phyloP scores from a whole-genome alignment of 148 eudicot genomes.

The Fagopyrum esculentum region DNA sequence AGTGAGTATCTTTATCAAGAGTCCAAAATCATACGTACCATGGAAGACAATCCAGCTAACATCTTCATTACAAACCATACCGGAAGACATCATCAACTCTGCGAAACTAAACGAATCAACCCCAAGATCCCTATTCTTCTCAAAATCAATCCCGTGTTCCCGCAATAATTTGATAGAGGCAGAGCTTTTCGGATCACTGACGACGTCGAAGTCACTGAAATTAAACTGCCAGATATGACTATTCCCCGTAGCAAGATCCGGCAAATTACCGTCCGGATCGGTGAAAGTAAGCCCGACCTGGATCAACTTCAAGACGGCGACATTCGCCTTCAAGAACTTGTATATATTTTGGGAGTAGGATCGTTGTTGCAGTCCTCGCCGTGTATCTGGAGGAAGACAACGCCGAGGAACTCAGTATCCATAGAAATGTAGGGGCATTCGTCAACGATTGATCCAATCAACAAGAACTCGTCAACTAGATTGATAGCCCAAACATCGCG shows the following conservation, averaged over 20 bases:
- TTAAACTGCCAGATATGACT: conserved; percentile 23
- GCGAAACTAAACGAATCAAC: conserved; percentile 7
- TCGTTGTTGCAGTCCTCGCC: not conserved
- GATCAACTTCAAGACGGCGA: conserved; percentile 15
- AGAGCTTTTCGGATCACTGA: not conserved
- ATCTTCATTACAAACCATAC: not conserved
- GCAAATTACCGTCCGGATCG: conserved; percentile 16
- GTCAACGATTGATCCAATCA: conserved; percentile 32
- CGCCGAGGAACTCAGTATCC: conserved; percentile 81
- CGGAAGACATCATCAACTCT: not conserved
- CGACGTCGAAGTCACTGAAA: conserved; percentile 20
- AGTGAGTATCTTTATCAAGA: conserved; percentile 14
- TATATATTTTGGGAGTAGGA: conserved; percentile 34
- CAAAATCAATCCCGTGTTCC: conserved; percentile 23
- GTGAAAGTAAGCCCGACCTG: conserved; percentile 24
- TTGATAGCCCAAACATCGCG: conserved; percentile 53
- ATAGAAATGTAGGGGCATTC: conserved; percentile 42
- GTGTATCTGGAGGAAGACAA: conserved; percentile 20
- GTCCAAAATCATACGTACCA: conserved; percentile 17
- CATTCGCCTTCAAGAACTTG: conserved; percentile 49
- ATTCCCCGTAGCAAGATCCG: not conserved
- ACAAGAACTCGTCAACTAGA: conserved; percentile 35
- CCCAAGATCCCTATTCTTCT: conserved; percentile 1
- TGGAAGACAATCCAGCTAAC: conserved; percentile 22
- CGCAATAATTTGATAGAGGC: conserved; percentile 14